Base-by-base conservation (phyloP, 23 red algal species). In the Gracilaria caudata region DNA sequence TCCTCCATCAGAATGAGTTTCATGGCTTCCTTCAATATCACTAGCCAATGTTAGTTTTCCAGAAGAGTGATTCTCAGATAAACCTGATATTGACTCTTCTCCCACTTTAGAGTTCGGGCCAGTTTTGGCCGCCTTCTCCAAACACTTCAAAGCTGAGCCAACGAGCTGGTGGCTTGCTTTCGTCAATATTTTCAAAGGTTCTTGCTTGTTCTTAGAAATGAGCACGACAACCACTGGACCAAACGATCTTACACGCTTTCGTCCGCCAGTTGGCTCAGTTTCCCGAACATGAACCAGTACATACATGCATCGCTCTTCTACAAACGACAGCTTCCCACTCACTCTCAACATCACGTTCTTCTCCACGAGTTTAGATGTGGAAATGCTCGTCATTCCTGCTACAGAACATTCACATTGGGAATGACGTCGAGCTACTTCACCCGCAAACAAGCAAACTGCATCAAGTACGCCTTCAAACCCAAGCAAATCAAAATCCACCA, bases 171-270 rank as follows among this genome's bases (percentile, higher is more conserved):
- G 29, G 13, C 30, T 2, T 44, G 79, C 68, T 38, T 89, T 89
- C 4, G 85, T 64, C 3, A 28, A 60, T 21, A 49, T 28, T 1
- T 49, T 61, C 16, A 46, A 7, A 29, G 54, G 19, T 51, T 70
- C 72, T 16, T 60, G 45, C n/a, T 60, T 72, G 14, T n/a, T 39
- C 20, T 28, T 43, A 26, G 71, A 25, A 17, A 47, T 23, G 10
- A 79, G 43, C 60, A 89, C 30, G 49, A 77, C 64, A 6, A 79
- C 53, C 29, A 89, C 28, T 4, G 68, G 85, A n/a, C 73, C 85
- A 32, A 89, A 89, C 0, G 85, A 89, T 9, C 85, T 21, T 16
- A 45, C 85, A 0, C 85, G 68, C 55, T 89, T 89, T 64, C 85
- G 38, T 38, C 77, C 55, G 23, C 72, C 85, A 43, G 51, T 58